Evolutionary conservation across 305 asterid genomes (phyloP).

Genomic region (Euphrasia arctica): DNA sequence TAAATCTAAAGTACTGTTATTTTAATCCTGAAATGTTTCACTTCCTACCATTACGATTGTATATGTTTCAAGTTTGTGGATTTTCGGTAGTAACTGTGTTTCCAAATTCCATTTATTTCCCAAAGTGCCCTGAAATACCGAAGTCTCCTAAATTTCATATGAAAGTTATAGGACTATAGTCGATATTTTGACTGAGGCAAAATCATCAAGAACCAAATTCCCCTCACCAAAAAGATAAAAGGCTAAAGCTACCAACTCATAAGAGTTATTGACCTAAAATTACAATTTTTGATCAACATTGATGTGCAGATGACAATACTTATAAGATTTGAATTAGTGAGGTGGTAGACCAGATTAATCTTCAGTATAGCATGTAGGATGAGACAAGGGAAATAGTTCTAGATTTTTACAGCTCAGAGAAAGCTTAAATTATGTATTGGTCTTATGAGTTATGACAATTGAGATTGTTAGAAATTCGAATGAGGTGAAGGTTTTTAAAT

Average conservation of each 20-base stretch:
- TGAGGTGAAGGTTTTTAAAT: neutral
- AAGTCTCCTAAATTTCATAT: too few species aligned
- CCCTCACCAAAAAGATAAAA: too few species aligned
- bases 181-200: too few species aligned
- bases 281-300: neutral
- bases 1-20: too few species aligned
- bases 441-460: conserved; percentile 6
- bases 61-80: too few species aligned
- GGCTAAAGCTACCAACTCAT: neutral
- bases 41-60: too few species aligned
- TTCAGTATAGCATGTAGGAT: conserved; percentile 8
- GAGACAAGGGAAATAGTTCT: neutral
- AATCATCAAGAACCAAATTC: too few species aligned
- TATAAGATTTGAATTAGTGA: neutral
- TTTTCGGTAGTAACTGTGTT: too few species aligned
- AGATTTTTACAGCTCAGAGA: neutral
- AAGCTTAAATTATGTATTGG: neutral
- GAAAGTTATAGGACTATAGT: too few species aligned
- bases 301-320: conserved; percentile 7
- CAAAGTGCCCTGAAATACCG: too few species aligned
- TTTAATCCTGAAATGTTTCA: too few species aligned
- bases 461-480: conserved; percentile 3
- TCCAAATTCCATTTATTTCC: too few species aligned
- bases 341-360: neutral
- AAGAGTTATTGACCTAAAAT: neutral